Conservation (phyloP, 2,329 filamentous ascomycete species). For the Aspergillus ochraceus region DNA sequence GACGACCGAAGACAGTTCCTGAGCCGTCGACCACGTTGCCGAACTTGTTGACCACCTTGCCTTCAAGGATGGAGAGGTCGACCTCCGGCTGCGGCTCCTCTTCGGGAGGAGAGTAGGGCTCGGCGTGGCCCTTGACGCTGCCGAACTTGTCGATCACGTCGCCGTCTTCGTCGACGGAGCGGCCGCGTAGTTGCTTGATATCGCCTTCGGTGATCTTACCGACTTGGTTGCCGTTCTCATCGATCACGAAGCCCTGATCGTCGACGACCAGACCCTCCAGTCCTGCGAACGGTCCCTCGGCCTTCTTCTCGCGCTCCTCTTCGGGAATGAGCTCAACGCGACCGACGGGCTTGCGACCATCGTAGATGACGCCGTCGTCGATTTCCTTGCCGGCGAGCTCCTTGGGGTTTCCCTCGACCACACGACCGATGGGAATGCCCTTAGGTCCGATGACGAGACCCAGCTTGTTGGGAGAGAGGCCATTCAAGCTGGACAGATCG, state of each 20-base stretch:
- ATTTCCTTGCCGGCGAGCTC: conserved; percentile 58
- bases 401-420: conserved; percentile 57
- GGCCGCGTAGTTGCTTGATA: conserved; percentile 69
- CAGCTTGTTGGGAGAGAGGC: conserved; percentile 58
- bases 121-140: conserved; percentile 60
- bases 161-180: conserved; percentile 76
- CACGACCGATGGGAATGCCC: conserved; percentile 56
- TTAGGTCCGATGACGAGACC: conserved; percentile 56
- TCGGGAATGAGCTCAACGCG: conserved; percentile 59
- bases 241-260: conserved; percentile 63
- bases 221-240: conserved; percentile 76
- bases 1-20: conserved; percentile 59
- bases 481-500: conserved; percentile 56
- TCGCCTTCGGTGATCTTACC: conserved; percentile 72
- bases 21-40: conserved; percentile 62
- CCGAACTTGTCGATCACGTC: conserved; percentile 78
- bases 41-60: conserved; percentile 63
- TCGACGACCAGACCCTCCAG: conserved; percentile 57
- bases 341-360: conserved; percentile 57
- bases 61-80: conserved; percentile 61
- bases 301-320: conserved; percentile 55
- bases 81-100: conserved; percentile 51
- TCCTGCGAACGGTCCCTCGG: conserved; percentile 60
- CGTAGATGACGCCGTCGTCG: conserved; percentile 58
- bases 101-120: conserved; percentile 52